Conservation (phyloP, 106 monocot species). For the Dendrobium nobile region DNA sequence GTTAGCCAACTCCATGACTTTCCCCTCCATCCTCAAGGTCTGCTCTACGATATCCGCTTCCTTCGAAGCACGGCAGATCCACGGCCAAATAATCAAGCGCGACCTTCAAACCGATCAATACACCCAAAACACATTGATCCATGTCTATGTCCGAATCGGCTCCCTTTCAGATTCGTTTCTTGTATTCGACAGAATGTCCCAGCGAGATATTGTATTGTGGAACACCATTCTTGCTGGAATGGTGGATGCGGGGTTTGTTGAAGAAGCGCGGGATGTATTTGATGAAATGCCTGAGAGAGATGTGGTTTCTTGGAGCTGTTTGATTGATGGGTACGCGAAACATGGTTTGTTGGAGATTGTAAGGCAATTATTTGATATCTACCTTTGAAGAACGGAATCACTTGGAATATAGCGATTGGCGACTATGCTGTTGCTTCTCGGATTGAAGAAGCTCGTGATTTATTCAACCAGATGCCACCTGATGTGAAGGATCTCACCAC, state of each 20-base stretch:
- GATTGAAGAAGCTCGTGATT: slow-evolving; percentile 2
- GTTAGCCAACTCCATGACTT: slow-evolving; percentile 9
- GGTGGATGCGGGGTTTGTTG: not conserved
- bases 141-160: not conserved
- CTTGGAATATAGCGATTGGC: slow-evolving; percentile 16
- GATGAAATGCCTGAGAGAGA: slow-evolving; percentile 12
- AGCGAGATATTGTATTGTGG: slow-evolving; percentile 13
- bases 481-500: slow-evolving; percentile 7
- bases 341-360: slow-evolving; percentile 7
- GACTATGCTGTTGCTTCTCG: not conserved
- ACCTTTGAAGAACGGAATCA: slow-evolving; percentile 9
- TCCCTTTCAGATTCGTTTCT: not conserved
- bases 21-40: slow-evolving; percentile 14
- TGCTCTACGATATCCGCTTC: not conserved
- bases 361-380: slow-evolving; percentile 1
- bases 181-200: slow-evolving; percentile 14
- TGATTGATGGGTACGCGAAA: slow-evolving; percentile 16
- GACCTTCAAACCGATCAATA: not conserved
- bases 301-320: slow-evolving; percentile 18
- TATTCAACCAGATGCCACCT: slow-evolving; percentile 6
- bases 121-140: not conserved
- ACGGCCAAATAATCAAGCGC: slow-evolving; percentile 3
- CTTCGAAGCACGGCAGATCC: slow-evolving; percentile 4
- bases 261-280: slow-evolving; percentile 11
- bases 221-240: slow-evolving; percentile 16